A percentile compares a stretch with the other conserved stretches of the same genome.
Conservation (phyloP, 2,329 filamentous ascomycete species). For the Talaromyces islandicus region DNA sequence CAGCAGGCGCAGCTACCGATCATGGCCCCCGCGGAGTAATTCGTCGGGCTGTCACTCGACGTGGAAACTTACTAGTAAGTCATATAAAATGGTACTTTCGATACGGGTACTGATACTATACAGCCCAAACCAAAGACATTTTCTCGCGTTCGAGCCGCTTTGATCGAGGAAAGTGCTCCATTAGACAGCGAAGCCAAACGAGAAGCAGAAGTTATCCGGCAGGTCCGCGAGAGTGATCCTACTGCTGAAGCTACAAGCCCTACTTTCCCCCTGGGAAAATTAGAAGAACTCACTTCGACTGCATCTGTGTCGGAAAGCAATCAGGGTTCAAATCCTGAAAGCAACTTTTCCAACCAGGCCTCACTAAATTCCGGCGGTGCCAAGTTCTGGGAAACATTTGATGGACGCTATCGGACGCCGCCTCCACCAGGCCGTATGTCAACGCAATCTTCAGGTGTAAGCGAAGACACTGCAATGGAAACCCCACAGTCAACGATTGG, state of each 20-base stretch:
- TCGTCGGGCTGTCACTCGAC: constrained; percentile 72
- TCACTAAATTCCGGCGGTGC: constrained; percentile 66
- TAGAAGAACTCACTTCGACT: constrained; percentile 10
- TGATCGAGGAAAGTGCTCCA: constrained; percentile 81
- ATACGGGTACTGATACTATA: constrained; percentile 10
- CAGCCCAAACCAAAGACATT: constrained; percentile 96
- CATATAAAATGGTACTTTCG: background rate
- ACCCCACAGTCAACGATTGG: constrained; percentile 33
- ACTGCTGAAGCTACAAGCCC: constrained; percentile 45
- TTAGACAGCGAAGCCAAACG: constrained; percentile 82
- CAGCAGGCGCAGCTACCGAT: constrained; percentile 49
- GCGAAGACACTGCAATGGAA: constrained; percentile 35
- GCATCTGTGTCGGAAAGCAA: constrained; percentile 34
- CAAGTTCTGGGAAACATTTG: constrained; percentile 75
- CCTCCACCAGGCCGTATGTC: constrained; percentile 56
- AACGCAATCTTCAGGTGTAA: constrained; percentile 44
- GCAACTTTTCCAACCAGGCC: constrained; percentile 69
- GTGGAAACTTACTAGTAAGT: constrained; percentile 80
- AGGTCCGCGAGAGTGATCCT: constrained; percentile 84
- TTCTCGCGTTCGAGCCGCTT: constrained; percentile 80
- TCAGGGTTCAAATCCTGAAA: constrained; percentile 43
- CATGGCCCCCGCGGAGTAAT: constrained; percentile 66
- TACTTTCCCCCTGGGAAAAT: constrained; percentile 32
- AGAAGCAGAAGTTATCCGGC: constrained; percentile 91
- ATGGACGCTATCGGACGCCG: constrained; percentile 61